Evolutionary conservation across 805 yeast species (phyloP), one percentile per base, ranked within the genome.

Genomic region (Yueomyces sinensis): DNA sequence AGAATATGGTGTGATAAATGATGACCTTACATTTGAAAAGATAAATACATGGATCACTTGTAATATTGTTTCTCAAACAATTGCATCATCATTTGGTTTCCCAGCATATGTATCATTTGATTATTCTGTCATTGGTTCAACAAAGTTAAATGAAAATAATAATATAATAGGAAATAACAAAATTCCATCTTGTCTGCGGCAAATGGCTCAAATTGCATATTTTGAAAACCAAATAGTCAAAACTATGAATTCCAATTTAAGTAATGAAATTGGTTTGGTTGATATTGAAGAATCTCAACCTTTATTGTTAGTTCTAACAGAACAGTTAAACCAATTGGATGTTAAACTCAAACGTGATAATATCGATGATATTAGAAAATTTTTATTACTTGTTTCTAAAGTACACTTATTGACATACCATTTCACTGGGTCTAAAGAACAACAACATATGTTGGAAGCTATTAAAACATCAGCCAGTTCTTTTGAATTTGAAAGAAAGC

Each of bases 81-180:
- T 91, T 40, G 95, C 95, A 3, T 75, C 94, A 2, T 78, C 94
- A 9, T 84, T 86, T 59, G 98, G 98, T 15, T 87, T 81, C 50
- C 98, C 97, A 0, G 84, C 94, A 0, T 86, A 84, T 56, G 87
- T 82, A 4, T 82, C 78, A 39, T 82, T 86, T 49, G 94, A 84
- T 52, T 68, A 78, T 18, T 67, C 84, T 1, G 71, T 79, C 2
- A 58, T 75, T 47, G 65, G 65, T 5, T 22, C 24, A 7, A 22
- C 24, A 22, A 22, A 22, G 11, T 22, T 22, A 11, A 22, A 22
- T 22, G 9, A 22, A 22, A 11, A 22, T 11, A 11, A 22, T 22
- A 22, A 22, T 11, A 22, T 22, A 7, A 22, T 22, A 7, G 24
- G 24, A 22, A 11, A 22, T 22, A 22, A 22, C 11, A 22, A 22